phyloP scores from a whole-genome alignment of 768 basidiomycete genomes.

The Saitozyma podzolica region DNA sequence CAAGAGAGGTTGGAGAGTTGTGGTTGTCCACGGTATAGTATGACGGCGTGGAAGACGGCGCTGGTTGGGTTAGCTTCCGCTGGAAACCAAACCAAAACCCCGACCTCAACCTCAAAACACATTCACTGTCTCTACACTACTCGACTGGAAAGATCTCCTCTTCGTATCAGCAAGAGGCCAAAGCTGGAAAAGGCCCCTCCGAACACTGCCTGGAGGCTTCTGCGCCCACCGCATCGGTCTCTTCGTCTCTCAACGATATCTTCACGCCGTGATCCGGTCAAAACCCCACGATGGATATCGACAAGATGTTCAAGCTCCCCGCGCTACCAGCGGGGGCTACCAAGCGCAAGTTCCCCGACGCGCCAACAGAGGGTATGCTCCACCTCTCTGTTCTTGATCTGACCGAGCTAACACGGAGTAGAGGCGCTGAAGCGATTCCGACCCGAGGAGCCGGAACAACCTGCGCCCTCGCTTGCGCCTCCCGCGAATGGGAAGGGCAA shows the following conservation, averaged over 20 bases:
- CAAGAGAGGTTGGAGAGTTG: too few relatives aligned
- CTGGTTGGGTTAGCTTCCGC: too few relatives aligned
- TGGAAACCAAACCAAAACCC: too few relatives aligned
- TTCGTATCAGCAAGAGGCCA: neutral
- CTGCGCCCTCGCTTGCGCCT: constrained; percentile 7
- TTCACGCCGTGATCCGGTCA: neutral
- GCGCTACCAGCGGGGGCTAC: constrained; percentile 35
- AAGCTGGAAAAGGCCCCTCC: neutral
- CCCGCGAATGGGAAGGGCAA: constrained; percentile 33
- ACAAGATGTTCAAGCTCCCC: constrained; percentile 50
- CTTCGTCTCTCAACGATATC: too few relatives aligned
- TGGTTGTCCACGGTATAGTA: too few relatives aligned
- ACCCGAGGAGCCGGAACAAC: constrained; percentile 14
- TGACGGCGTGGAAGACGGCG: too few relatives aligned
- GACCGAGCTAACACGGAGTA: constrained; percentile 4
- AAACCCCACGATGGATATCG: constrained; percentile 35
- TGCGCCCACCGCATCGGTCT: too few relatives aligned
- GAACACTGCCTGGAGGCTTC: too few relatives aligned
- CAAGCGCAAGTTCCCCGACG: constrained; percentile 40
- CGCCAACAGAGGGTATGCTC: constrained; percentile 32
- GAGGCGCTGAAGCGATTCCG: constrained; percentile 42
- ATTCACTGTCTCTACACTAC: too few relatives aligned
- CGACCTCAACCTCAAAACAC: too few relatives aligned
- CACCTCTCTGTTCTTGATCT: neutral
- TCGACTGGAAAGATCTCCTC: neutral